phyloP scores from a whole-genome alignment of 228 moss, liverwort and hornwort species.

The Sphagnum fallax region DNA sequence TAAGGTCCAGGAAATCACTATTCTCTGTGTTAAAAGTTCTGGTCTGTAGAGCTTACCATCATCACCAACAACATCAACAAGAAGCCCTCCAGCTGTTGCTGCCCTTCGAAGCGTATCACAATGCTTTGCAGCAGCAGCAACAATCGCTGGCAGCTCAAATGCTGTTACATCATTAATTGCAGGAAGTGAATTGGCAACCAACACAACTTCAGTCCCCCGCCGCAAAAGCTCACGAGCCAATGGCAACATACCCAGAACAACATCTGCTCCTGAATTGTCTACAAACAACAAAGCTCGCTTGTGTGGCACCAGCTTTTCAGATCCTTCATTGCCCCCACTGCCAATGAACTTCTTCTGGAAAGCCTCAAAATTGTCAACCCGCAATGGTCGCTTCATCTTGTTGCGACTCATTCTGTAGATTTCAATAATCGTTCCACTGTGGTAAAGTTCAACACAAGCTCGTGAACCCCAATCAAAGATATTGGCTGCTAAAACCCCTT shows the following conservation, averaged over 20 bases:
- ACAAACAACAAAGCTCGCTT: constrained; percentile 92
- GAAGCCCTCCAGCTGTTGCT: constrained; percentile 83
- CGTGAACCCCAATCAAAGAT: constrained; percentile 99
- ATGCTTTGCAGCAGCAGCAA: constrained; percentile 95
- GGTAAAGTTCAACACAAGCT: constrained; percentile 93
- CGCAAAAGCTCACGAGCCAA: constrained; percentile 82
- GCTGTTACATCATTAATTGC: constrained; percentile 96
- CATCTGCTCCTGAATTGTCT: constrained; percentile 92
- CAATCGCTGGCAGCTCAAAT: constrained; percentile 68
- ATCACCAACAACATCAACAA: constrained; percentile 57
- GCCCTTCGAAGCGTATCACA: constrained; percentile 82
- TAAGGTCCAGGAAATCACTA: too few relatives aligned
- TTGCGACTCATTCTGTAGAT: constrained; percentile 96
- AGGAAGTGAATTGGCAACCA: constrained; percentile 91
- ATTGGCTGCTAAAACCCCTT: constrained; percentile 92
- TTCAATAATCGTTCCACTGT: constrained; percentile 93
- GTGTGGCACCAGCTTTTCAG: constrained; percentile 24
- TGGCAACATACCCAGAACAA: constrained; percentile 92
- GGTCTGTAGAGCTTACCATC: constrained; percentile 28
- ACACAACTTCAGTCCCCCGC: constrained; percentile 93
- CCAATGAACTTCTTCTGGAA: constrained; percentile 68
- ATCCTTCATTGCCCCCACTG: constrained; percentile 9
- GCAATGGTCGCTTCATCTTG: constrained; percentile 96
- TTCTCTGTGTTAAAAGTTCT: too few relatives aligned
- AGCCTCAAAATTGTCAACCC: constrained; percentile 82